Conservation (phyloP, 257 asterid genomes). For the Solanum lycopersicoides region DNA sequence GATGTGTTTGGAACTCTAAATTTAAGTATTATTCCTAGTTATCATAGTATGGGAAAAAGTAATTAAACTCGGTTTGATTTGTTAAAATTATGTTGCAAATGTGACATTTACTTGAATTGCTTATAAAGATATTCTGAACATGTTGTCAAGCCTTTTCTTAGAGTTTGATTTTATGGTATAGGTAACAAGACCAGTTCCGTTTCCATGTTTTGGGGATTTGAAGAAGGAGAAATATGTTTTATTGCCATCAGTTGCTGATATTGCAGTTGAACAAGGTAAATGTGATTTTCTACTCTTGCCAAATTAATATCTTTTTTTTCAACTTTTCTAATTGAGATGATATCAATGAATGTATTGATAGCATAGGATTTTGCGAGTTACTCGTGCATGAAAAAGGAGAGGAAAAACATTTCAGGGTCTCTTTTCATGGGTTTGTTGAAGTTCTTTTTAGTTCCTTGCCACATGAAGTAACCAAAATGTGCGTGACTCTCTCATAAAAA, state of each 20-base stretch:
- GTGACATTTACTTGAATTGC: background rate
- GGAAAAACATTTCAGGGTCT: background rate
- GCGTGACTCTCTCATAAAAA: background rate
- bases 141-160: background rate
- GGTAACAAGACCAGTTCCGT: constrained; percentile 57
- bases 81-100: background rate
- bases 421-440: background rate
- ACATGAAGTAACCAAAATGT: background rate
- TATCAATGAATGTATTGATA: background rate
- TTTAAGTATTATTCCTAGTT: background rate
- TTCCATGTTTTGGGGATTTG: constrained; percentile 66
- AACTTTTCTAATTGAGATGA: background rate
- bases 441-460: background rate
- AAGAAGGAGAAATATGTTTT: constrained; percentile 55
- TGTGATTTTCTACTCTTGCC: background rate
- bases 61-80: background rate
- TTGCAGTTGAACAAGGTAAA: constrained; percentile 61
- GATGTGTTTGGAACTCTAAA: too few species aligned
- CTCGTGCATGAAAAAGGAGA: background rate
- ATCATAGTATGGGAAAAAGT: background rate
- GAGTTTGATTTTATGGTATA: constrained; percentile 6
- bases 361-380: background rate
- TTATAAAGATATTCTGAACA: background rate
- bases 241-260: constrained; percentile 59
- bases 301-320: background rate